Percentiles rank a stretch among this genome's conserved stretches.
These are phyloP conservation scores for Chlorociboria aeruginascens DNA, from an alignment of 495 filamentous ascomycete species.

Conservation along the genomic window DNA sequence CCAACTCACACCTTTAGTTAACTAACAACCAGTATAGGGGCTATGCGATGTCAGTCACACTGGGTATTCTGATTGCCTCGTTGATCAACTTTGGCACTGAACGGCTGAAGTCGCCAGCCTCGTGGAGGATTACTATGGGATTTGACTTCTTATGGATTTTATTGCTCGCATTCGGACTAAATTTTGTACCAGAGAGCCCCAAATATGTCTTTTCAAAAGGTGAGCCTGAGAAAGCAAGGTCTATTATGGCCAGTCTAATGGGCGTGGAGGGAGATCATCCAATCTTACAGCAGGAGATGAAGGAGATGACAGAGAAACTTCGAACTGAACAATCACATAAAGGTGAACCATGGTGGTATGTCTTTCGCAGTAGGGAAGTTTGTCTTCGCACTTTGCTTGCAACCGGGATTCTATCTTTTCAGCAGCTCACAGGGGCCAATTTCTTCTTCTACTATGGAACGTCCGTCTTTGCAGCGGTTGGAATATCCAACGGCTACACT, in stretches of 20 bases:
- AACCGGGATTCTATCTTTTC: constrained; percentile 54
- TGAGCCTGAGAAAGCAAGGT: constrained; percentile 49
- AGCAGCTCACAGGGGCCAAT: constrained; percentile 44
- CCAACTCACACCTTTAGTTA: constrained; percentile 1
- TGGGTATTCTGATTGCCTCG: constrained; percentile 73
- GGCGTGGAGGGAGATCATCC: constrained; percentile 55
- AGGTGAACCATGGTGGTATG: constrained; percentile 40
- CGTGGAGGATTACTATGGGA: constrained; percentile 77
- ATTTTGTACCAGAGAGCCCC: constrained; percentile 62
- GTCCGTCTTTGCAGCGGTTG: constrained; percentile 43
- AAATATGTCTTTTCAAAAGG: constrained; percentile 56
- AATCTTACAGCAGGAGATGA: constrained; percentile 57
- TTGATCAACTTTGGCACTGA: constrained; percentile 65
- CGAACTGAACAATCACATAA: constrained; percentile 40
- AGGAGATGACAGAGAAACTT: constrained; percentile 53
- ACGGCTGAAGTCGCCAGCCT: constrained; percentile 34
- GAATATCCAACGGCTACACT: constrained; percentile 49
- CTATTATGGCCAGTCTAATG: constrained; percentile 58
- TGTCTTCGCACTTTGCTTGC: constrained; percentile 30
- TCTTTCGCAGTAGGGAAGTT: constrained; percentile 61
- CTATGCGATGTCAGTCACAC: constrained; percentile 38
- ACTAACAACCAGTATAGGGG: neutral
- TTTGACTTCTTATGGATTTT: constrained; percentile 66
- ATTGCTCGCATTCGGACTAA: constrained; percentile 57
- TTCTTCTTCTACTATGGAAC: constrained; percentile 43